phyloP scores from a whole-genome alignment of 306 rosid species.

The Cucurbita moschata region DNA sequence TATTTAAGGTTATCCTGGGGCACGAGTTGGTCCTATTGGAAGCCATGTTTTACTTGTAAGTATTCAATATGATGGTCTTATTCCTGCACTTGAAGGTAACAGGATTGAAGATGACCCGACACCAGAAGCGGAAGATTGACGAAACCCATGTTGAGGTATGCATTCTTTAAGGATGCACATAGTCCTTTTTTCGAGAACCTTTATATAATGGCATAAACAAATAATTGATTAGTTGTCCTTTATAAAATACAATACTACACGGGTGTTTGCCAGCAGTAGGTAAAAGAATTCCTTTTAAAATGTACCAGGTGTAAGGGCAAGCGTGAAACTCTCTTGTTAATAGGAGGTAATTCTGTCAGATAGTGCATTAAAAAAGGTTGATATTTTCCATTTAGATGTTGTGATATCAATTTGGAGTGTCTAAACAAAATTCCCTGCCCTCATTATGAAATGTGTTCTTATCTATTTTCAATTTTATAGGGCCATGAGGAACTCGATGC shows the following conservation, averaged over 20 bases:
- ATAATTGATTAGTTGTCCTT: background rate
- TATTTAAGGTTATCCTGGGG: background rate
- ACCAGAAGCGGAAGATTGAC: constrained; percentile 94
- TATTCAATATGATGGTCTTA: background rate
- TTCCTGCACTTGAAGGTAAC: constrained; percentile 46
- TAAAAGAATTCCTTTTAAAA: background rate
- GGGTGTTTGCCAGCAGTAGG: background rate
- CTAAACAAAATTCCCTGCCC: background rate
- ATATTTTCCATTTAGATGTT: background rate
- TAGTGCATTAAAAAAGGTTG: background rate
- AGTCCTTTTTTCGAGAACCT: background rate
- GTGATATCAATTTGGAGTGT: background rate
- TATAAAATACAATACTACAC: background rate
- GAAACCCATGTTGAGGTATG: constrained; percentile 98
- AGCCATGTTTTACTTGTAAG: background rate
- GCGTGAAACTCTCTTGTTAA: background rate
- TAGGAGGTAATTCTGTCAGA: background rate
- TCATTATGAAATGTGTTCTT: background rate
- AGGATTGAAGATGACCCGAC: constrained; percentile 97
- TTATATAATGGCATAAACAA: background rate
- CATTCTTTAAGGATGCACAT: background rate
- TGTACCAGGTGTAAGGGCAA: background rate
- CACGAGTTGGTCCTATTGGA: background rate
- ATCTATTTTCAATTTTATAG: constrained; percentile 15
- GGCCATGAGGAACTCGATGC: constrained; percentile 99